A percentile compares a stretch with the other conserved stretches of the same genome.
phyloP scores from a whole-genome alignment of 2,329 filamentous ascomycete species.

The Talaromyces sp. region DNA sequence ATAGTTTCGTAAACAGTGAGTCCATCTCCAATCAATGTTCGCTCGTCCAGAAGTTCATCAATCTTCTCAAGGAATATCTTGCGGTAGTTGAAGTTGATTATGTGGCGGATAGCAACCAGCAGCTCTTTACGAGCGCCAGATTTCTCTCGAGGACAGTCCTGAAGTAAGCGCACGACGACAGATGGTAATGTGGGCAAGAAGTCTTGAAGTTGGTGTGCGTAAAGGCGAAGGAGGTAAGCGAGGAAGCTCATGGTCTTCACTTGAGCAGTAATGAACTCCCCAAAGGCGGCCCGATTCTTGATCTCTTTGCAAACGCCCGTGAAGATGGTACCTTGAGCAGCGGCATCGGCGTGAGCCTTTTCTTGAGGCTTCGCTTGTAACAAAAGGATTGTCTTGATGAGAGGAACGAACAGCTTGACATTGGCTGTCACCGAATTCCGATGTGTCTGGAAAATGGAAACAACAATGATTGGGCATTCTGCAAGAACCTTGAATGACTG shows the following conservation, averaged over 20 bases:
- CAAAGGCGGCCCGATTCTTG: slow-evolving; percentile 90
- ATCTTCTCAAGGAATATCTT: slow-evolving; percentile 95
- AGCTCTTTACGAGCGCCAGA: slow-evolving; percentile 92
- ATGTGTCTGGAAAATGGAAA: slow-evolving; percentile 96
- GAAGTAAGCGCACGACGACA: slow-evolving; percentile 85
- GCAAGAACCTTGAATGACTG: slow-evolving; percentile 98
- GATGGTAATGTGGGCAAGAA: slow-evolving; percentile 83
- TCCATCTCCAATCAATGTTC: slow-evolving; percentile 91
- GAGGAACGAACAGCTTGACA: slow-evolving; percentile 86
- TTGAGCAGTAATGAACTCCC: slow-evolving; percentile 95
- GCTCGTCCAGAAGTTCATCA: slow-evolving; percentile 89
- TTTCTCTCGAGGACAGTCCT: slow-evolving; percentile 93
- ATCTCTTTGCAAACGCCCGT: slow-evolving; percentile 92
- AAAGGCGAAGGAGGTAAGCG: slow-evolving; percentile 86
- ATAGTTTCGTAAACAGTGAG: slow-evolving; percentile 96
- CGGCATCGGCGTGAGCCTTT: slow-evolving; percentile 84
- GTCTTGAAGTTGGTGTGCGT: slow-evolving; percentile 82
- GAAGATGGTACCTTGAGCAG: slow-evolving; percentile 77
- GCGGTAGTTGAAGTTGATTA: slow-evolving; percentile 98
- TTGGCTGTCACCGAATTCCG: slow-evolving; percentile 77
- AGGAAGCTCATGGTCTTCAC: slow-evolving; percentile 99
- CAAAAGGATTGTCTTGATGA: slow-evolving; percentile 87
- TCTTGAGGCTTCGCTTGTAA: slow-evolving; percentile 92
- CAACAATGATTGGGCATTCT: slow-evolving; percentile 97
- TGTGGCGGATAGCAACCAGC: slow-evolving; percentile 92